Evolutionary conservation across 1,284 basidiomycete species (phyloP), one percentile per base, ranked within the genome.

Genomic region (Pholiota adiposa): DNA sequence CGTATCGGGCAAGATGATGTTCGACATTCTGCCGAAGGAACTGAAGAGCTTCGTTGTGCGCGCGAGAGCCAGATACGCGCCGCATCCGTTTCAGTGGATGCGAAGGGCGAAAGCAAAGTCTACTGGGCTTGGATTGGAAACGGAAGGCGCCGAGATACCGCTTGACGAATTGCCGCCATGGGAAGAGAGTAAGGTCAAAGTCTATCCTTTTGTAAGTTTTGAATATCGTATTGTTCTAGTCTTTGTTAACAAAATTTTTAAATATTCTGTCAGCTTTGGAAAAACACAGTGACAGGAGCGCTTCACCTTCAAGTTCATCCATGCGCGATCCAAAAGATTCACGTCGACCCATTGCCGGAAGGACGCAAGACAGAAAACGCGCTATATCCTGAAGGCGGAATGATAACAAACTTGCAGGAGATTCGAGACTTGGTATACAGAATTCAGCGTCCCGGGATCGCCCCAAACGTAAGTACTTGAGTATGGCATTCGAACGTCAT

Each of bases 1-100:
- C 74, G 83, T 88, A 55, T 85, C 87, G 1, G 94, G 94, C 4
- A 85, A 82, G 76, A 90, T 84, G 38, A 96, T 95, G 88, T 96
- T 96, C 68, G 87, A 94, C 49, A 83, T 94, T 36, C 79, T 97
- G 12, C 84, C 92, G 0, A 72, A 80, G 0, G 83, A 87, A 61
- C 76, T 89, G 65, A 93, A 96, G 84, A 92, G 89, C 63, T 72
- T 96, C 25, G 93, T 92, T 0, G 91, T 96, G 11, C 82, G 89
- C 16, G 78, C 85, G 1, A 83, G 79, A 56, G 89, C 93, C 38
- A 75, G 72, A 61, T 80, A 80, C 63, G 74, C 88, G 0, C 89
- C 90, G 7, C 89, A 92, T 68, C 90, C 90, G 4, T 94, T 91
- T 70, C 86, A 92, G 16, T 93, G 90, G 90, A 96, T 94, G 91